Evolutionary conservation across 371 early-diverging fungal genomes (phyloP).

Genomic region (Mortierella sp.): DNA sequence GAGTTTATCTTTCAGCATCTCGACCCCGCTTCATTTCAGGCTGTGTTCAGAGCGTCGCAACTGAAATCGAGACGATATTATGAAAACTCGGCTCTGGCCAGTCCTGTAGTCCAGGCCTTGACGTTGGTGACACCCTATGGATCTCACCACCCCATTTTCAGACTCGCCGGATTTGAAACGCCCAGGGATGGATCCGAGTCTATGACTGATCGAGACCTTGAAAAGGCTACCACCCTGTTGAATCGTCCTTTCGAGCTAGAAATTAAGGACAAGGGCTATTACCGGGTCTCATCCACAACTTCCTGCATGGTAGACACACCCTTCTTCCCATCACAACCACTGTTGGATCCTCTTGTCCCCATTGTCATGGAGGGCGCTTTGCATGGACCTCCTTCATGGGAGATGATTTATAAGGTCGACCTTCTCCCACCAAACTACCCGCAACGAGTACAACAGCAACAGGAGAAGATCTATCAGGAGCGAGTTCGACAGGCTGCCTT

Average conservation of each 20-base stretch:
- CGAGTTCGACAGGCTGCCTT: slow-evolving; percentile 45
- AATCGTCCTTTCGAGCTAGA: slow-evolving; percentile 49
- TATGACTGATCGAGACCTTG: slow-evolving; percentile 47
- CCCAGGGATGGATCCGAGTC: slow-evolving; percentile 20
- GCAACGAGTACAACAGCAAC: slow-evolving; percentile 50
- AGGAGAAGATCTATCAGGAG: slow-evolving; percentile 51
- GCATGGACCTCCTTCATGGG: slow-evolving; percentile 53
- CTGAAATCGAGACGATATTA: slow-evolving; percentile 53
- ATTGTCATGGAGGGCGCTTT: slow-evolving; percentile 37
- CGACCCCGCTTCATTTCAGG: slow-evolving; percentile 48
- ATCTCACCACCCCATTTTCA: slow-evolving; percentile 48
- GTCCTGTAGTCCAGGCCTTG: slow-evolving; percentile 50
- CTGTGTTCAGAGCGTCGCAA: slow-evolving; percentile 52
- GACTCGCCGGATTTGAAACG: slow-evolving; percentile 41
- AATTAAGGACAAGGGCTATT: slow-evolving; percentile 54
- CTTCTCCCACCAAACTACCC: slow-evolving; percentile 52
- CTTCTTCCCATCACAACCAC: slow-evolving; percentile 52
- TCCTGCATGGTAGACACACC: slow-evolving; percentile 55
- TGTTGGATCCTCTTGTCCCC: slow-evolving; percentile 51
- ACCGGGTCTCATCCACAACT: slow-evolving; percentile 51
- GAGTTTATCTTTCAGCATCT: slow-evolving; percentile 57
- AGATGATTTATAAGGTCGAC: slow-evolving; percentile 57
- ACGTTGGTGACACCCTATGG: slow-evolving; percentile 52
- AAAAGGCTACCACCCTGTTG: slow-evolving; percentile 44
- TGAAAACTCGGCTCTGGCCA: slow-evolving; percentile 52